Conservation (phyloP, 2,329 filamentous ascomycete genomes). For the Stagonosporopsis vannaccii region DNA sequence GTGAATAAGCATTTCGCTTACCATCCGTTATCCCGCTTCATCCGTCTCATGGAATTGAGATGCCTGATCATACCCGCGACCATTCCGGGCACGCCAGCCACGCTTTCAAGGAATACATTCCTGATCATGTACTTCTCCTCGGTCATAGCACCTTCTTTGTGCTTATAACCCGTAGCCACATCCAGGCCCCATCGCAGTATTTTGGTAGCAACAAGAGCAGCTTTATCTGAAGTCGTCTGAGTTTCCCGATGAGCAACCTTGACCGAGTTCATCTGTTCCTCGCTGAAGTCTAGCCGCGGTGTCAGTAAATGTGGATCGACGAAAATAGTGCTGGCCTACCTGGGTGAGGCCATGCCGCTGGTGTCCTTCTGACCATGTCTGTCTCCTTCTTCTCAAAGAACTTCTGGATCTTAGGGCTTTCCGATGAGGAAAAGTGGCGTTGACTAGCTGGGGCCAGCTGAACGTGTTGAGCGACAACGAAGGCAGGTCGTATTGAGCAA, state of each 20-base stretch:
- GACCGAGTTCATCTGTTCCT: slow-evolving; percentile 78
- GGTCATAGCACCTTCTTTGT: slow-evolving; percentile 75
- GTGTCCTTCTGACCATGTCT: slow-evolving; percentile 54
- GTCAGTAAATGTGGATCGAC: slow-evolving; percentile 15
- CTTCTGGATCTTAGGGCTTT: slow-evolving; percentile 48
- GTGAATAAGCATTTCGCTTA: slow-evolving; percentile 33
- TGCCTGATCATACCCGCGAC: slow-evolving; percentile 94
- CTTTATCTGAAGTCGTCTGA: slow-evolving; percentile 75
- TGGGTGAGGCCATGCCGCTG: slow-evolving; percentile 59
- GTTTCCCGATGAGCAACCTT: slow-evolving; percentile 78
- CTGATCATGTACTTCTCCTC: slow-evolving; percentile 89
- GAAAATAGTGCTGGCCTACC: slow-evolving; percentile 31
- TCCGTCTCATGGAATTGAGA: slow-evolving; percentile 79
- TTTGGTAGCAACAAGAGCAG: slow-evolving; percentile 79
- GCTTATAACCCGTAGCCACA: slow-evolving; percentile 78
- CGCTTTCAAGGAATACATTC: slow-evolving; percentile 92
- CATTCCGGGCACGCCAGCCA: slow-evolving; percentile 96
- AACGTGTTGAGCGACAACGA: slow-evolving; percentile 42
- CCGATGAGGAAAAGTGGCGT: slow-evolving; percentile 53
- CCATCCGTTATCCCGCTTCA: slow-evolving; percentile 94
- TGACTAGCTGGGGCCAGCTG: slow-evolving; percentile 27
- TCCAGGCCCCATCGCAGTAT: slow-evolving; percentile 83
- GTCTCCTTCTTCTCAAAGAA: slow-evolving; percentile 57
- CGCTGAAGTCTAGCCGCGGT: slow-evolving; percentile 65
- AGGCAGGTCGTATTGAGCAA: slow-evolving; percentile 42